Base-by-base conservation (phyloP, 306 rosid species). In the Cajanus cajan region DNA sequence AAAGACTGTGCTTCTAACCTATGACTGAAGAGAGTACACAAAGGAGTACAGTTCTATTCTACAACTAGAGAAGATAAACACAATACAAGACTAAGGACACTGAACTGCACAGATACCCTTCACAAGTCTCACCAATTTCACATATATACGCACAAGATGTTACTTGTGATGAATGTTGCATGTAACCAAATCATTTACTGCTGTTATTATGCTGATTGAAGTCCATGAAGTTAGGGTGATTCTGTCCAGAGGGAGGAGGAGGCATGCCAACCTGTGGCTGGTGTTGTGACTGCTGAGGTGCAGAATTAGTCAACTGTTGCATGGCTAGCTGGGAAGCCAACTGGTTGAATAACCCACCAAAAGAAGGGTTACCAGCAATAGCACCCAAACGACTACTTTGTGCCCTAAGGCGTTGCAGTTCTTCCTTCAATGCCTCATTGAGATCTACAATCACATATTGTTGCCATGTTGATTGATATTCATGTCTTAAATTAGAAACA, bases 341-440 rank as follows among this genome's bases (percentile, higher is more conserved):
- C 55, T 91, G 99, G 44, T 90, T 83, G 41, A 88, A 89, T 12
- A 92, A 57, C 40, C 90, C 94, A 62, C 89, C 75, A 71, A 64
- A 86, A 78, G 89, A 87, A 50, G 90, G 84, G 82, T 84, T 85
- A 28, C 94, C 89, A 24, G 84, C 80, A 4, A 88, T 79, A 18
- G 85, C 83, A 10, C 86, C 89, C 28, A 83, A 64, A 1, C 54
- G 80, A 54, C 67, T 89, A 4, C 86, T 83, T 61, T 88, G 91
- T 2, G 87, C 87, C 93, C 94, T 90, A n/a, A 95, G 99, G 77
- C 92, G 90, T 79, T 93, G 91, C 65, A 93, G 86, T 90, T 95
- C 98, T 58, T 90, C 95, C 87, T 71, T 92, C 85, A 95, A 58
- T 52, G 93, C 88, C 68, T 90, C 96, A 48, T 91, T 92, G 77